Evolutionary conservation across 225 moss, liverwort and hornwort species (phyloP).

Genomic region (Asterella californica): DNA sequence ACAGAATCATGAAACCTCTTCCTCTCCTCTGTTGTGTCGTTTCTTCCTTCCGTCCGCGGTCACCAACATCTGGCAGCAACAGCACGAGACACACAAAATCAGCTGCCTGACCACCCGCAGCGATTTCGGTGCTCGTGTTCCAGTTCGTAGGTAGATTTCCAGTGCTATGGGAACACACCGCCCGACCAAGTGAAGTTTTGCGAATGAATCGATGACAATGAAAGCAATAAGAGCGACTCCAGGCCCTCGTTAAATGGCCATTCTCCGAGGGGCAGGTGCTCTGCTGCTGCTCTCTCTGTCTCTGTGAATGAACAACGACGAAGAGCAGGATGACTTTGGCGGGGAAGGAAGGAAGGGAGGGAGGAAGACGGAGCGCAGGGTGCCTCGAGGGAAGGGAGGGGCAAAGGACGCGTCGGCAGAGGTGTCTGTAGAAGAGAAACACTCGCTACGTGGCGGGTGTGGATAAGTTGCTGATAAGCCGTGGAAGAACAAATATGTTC

Average conservation of each 20-base stretch:
- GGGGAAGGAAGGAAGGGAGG: no score
- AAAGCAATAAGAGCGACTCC: not conserved
- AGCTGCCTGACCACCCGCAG: not conserved
- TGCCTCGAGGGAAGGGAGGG: no score
- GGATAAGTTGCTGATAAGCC: not conserved
- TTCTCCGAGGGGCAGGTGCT: no score
- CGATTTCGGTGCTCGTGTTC: not conserved
- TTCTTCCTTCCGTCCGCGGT: not conserved
- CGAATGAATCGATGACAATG: not conserved
- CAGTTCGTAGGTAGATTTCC: not conserved
- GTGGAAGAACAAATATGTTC: not conserved
- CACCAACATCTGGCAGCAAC: not conserved
- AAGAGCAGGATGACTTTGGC: no score
- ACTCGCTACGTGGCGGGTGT: not conserved
- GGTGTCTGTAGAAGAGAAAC: not conserved
- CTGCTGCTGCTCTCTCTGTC: no score
- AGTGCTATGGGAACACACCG: not conserved
- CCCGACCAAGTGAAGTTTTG: not conserved
- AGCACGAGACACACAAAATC: not conserved
- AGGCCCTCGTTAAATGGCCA: not conserved
- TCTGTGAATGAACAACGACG: no score
- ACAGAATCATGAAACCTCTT: not conserved
- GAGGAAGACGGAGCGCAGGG: no score
- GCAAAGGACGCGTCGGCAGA: constrained; percentile 8
- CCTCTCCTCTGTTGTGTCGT: not conserved